Base-by-base conservation (phyloP, 192 early-diverging fungal genomes). In the Rhizoclosmatium globosum region DNA sequence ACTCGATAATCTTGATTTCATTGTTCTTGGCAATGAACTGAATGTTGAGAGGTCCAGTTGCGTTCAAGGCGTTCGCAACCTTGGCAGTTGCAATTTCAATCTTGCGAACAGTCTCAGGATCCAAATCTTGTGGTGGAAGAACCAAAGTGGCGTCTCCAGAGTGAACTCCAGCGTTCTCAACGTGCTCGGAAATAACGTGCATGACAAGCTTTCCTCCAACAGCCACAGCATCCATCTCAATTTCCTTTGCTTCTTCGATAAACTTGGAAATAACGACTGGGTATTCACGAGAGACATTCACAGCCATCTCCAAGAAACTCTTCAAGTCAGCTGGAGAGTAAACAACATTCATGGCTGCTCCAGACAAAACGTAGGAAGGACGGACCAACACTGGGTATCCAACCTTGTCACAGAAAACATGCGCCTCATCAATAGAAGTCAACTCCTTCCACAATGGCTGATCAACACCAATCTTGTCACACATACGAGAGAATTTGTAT, bases 21-120 rank as follows among this genome's bases (percentile, higher is more conserved):
- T 97, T 97, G 87, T 99, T 94, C 90, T 98, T 99, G 83, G 95
- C 96, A 87, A 99, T 98, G 79, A 99, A 96, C 87, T 99, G 97
- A 83, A 99, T 99, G 87, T 99, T 99, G 90, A 89, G 94, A 21
- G 96, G 97, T 23, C 97, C 97, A n/a, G 98, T 99, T 19, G 98
- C 93, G 66, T 98, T 94, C 60, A 99, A 86, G 19, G 96, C 96
- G 80, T 91, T 89, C 41, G 91, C 98, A 72, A 99, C 95, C 77
- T 97, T 97, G 50, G 92, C 89, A 7, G 97, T 97, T 7, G 96
- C 96, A 59, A 87, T 89, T 78, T 95, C 95, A 69, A 98, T 95
- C 89, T 97, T 97, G 74, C 88, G 84, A 57, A 99, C 94, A 1
- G 97, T 98, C 76, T 96, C 95, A 9, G 94, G 94, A 78, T 96